Evolutionary conservation across 2,329 filamentous ascomycete genomes (phyloP), one percentile per base, ranked within the genome.

Genomic region (Mariannaea elegans): DNA sequence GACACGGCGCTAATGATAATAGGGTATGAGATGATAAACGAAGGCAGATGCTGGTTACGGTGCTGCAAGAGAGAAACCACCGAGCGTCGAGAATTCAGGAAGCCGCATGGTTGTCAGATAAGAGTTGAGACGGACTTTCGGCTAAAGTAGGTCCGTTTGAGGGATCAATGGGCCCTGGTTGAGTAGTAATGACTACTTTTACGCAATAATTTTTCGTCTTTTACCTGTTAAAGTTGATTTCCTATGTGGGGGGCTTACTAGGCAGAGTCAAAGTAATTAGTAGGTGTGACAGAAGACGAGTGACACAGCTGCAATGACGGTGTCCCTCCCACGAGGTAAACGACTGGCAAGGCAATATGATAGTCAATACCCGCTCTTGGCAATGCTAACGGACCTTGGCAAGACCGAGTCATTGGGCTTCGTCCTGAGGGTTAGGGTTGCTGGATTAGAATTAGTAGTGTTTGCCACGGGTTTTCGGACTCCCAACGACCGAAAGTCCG

Each of bases 401-500:
- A 56, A 54, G 41, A 21, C 36, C 18, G 21, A 65, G 45, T 16
- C 14, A 36, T 36, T 52, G 18, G 55, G 46, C 55, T 57, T 41
- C 16, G 21, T 14, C 14, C 54, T n/a, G 23, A 64, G 62, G 59
- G 62, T 62, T 62, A 62, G 62, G 62, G 62, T 64, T 64, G 4
- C 21, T 45, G 24, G 36, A 18, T 29, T 16, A 27, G 8, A 19
- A 3, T 19, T 32, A 32, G 23, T 7, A 13, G 44, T 19, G n/a
- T 12, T 21, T 38, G 18, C 7, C 13, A 8, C 36, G 65, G 63
- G 57, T 2, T 7, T 36, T 67, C 67, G 67, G 67, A 27, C 32
- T 39, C 42, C 65, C 19, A 60, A 23, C 50, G 39, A 67, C 67
- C 67, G 67, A 69, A 68, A 60, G 41, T 36, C 64, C 49, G 69